Conservation (phyloP, 805 yeast genomes). For the Lipomyces yamanashiensis region DNA sequence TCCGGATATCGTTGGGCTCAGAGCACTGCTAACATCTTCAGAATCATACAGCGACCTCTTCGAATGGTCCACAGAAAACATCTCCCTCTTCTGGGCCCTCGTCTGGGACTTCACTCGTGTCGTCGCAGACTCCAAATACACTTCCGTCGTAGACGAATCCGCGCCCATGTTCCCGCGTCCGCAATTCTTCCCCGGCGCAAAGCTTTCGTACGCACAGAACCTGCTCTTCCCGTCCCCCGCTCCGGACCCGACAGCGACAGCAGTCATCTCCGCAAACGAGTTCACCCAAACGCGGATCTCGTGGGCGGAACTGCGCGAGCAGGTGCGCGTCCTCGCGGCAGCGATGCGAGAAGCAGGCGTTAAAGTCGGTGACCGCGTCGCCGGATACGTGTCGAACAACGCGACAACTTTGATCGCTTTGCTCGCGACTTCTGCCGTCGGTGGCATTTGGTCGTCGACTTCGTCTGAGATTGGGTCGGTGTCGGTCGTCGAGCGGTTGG, state of each 20-base stretch:
- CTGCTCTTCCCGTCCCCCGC: conserved; percentile 35
- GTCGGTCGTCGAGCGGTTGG: conserved; percentile 36
- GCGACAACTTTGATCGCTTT: conserved; percentile 34
- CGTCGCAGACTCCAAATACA: conserved; percentile 14
- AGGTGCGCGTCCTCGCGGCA: conserved; percentile 27
- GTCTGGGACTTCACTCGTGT: conserved; percentile 37
- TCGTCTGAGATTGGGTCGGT: conserved; percentile 38
- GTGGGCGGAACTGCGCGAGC: conserved; percentile 36
- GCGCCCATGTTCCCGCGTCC: conserved; percentile 38
- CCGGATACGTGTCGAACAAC: conserved; percentile 38
- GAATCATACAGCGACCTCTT: conserved; percentile 31
- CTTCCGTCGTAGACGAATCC: conserved; percentile 22
- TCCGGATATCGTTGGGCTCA: not conserved
- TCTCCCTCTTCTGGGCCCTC: conserved; percentile 33
- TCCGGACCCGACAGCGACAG: conserved; percentile 30
- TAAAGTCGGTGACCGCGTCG: conserved; percentile 37
- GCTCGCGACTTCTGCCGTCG: conserved; percentile 38
- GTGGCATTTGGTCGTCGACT: conserved; percentile 39
- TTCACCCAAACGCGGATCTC: conserved; percentile 16
- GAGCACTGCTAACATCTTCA: not conserved
- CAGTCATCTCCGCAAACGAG: conserved; percentile 38
- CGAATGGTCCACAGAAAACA: conserved; percentile 34
- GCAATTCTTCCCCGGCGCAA: conserved; percentile 36
- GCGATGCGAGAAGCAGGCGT: conserved; percentile 33
- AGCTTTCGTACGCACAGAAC: conserved; percentile 38